These are phyloP conservation scores for Aspergillus ibericus DNA, from an alignment of 2,329 filamentous ascomycete genomes.

Conservation along the genomic window DNA sequence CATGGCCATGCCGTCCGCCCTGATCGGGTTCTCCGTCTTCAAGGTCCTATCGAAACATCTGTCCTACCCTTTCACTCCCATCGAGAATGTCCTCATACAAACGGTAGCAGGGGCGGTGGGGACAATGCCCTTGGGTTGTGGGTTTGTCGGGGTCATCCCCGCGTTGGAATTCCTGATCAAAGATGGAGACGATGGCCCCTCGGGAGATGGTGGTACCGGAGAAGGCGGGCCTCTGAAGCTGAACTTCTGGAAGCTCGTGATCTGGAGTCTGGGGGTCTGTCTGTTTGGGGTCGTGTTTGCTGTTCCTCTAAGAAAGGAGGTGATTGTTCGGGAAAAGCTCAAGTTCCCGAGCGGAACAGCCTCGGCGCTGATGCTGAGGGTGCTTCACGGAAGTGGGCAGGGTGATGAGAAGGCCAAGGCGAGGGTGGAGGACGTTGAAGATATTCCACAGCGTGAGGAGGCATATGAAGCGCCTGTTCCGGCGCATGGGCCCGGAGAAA, in stretches of 20 bases:
- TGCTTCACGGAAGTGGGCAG: conserved; percentile 68
- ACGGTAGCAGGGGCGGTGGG: conserved; percentile 94
- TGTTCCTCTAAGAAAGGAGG: conserved; percentile 83
- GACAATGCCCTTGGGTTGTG: conserved; percentile 93
- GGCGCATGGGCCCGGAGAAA: conserved; percentile 39
- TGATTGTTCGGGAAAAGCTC: conserved; percentile 87
- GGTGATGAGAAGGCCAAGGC: conserved; percentile 44
- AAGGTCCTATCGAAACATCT: conserved; percentile 72
- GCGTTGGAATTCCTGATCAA: conserved; percentile 84
- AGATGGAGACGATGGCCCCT: conserved; percentile 73
- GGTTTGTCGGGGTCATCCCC: conserved; percentile 92
- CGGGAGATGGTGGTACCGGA: conserved; percentile 67
- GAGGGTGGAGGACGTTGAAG: conserved; percentile 13
- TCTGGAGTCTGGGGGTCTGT: conserved; percentile 91
- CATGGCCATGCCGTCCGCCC: conserved; percentile 94
- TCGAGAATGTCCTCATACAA: conserved; percentile 96
- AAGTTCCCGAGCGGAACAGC: conserved; percentile 96
- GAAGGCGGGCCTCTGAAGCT: conserved; percentile 77
- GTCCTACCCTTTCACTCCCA: conserved; percentile 79
- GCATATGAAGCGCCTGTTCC: conserved; percentile 29
- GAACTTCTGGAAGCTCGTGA: conserved; percentile 71
- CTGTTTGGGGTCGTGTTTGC: conserved; percentile 98
- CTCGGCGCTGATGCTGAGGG: conserved; percentile 87
- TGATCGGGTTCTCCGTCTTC: conserved; percentile 95
- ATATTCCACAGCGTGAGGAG: conserved; percentile 25